Conservation (phyloP, 352 stramenopile species). For the Saprolegnia parasitica region DNA sequence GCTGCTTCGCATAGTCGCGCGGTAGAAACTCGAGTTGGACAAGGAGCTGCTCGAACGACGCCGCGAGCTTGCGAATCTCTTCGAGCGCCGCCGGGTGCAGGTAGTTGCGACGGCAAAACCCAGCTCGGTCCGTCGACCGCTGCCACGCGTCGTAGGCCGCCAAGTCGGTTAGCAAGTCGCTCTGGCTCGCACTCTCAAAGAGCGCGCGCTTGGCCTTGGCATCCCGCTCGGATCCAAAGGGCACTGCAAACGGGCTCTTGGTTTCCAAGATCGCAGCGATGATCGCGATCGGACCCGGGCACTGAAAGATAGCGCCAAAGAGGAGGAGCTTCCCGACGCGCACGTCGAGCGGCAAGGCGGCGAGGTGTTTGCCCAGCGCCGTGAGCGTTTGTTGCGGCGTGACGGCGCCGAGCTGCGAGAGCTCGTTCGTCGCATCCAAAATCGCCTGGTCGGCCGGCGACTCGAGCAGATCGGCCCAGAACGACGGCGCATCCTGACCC, state of each 20-base stretch:
- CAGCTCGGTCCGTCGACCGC: slow-evolving; percentile 20
- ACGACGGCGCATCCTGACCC: slow-evolving; percentile 32
- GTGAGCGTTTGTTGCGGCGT: slow-evolving; percentile 72
- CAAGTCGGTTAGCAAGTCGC: slow-evolving; percentile 72
- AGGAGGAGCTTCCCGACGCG: slow-evolving; percentile 97
- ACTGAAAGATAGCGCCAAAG: slow-evolving; percentile 91
- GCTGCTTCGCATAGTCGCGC: neutral
- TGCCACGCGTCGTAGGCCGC: slow-evolving; percentile 71
- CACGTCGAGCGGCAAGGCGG: slow-evolving; percentile 93
- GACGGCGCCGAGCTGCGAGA: slow-evolving; percentile 87
- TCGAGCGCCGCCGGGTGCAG: slow-evolving; percentile 51
- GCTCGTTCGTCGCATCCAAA: slow-evolving; percentile 84
- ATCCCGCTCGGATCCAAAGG: slow-evolving; percentile 60
- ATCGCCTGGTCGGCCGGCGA: slow-evolving; percentile 86
- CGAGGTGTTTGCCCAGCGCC: slow-evolving; percentile 89
- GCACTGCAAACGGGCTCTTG: slow-evolving; percentile 77
- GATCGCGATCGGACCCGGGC: slow-evolving; percentile 62
- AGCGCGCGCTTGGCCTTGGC: slow-evolving; percentile 57
- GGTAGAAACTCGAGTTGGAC: slow-evolving; percentile 58
- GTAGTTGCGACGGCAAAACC: slow-evolving; percentile 67
- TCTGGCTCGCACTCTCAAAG: slow-evolving; percentile 48
- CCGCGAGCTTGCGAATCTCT: slow-evolving; percentile 70
- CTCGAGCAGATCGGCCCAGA: slow-evolving; percentile 80
- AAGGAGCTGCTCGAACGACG: slow-evolving; percentile 66
- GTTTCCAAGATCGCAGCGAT: slow-evolving; percentile 72